Conservation (phyloP, 306 rosid species). For the Prosopis cineraria region DNA sequence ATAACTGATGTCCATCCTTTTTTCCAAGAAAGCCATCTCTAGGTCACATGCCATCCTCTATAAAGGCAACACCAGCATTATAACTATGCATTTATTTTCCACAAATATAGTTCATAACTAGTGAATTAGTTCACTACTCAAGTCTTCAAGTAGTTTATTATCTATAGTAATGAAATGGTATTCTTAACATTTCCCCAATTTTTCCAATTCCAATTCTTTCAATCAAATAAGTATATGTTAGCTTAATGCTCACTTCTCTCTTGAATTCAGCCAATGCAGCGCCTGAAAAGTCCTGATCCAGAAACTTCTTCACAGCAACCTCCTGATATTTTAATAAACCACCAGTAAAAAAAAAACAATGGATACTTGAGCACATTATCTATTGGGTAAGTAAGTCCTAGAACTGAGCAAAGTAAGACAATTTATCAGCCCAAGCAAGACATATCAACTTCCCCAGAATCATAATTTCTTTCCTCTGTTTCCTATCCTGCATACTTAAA, state of each 20-base stretch:
- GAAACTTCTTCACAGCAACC: slow-evolving; percentile 98
- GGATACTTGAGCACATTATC: slow-evolving; percentile 27
- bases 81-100: not conserved
- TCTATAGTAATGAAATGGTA: not conserved
- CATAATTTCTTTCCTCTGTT: not conserved
- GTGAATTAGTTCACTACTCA: not conserved
- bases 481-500: not conserved
- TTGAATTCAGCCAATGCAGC: slow-evolving; percentile 99
- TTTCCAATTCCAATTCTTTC: no score
- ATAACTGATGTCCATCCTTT: not conserved
- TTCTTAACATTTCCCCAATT: not conserved
- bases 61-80: not conserved
- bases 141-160: not conserved
- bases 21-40: not conserved
- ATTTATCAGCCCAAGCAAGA: slow-evolving; percentile 2
- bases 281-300: slow-evolving; percentile 98
- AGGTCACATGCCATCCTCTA: not conserved
- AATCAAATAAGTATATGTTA: not conserved
- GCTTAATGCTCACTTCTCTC: slow-evolving; percentile 84
- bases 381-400: not conserved
- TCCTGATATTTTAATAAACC: slow-evolving; percentile 67
- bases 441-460: not conserved
- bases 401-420: slow-evolving; percentile 11
- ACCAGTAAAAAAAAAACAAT: slow-evolving; percentile 36
- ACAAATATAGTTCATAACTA: not conserved